These are phyloP conservation scores for Globisporangium echinulatum DNA, from an alignment of 352 stramenopile genomes.

Conservation along the genomic window DNA sequence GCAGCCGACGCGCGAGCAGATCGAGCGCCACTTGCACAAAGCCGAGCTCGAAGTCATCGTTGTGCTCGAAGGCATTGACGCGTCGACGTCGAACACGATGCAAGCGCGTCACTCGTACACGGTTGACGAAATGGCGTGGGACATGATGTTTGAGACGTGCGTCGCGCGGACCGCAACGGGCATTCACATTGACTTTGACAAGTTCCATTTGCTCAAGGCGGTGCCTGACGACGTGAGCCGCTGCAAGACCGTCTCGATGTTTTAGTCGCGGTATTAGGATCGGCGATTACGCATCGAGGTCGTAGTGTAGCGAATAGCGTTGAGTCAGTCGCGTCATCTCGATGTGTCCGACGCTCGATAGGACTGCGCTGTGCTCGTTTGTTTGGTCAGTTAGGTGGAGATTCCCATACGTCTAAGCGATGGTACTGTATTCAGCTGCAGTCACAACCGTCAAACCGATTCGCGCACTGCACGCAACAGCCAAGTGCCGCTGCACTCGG, in stretches of 20 bases:
- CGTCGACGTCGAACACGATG: constrained; percentile 85
- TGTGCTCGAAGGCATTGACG: constrained; percentile 80
- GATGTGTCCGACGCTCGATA: too few species aligned
- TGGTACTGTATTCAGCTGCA: too few species aligned
- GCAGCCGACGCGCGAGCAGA: constrained; percentile 62
- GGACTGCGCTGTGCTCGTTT: too few species aligned
- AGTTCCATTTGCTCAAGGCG: constrained; percentile 69
- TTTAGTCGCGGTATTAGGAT: constrained; percentile 2
- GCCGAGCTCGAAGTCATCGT: constrained; percentile 76
- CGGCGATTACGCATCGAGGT: too few species aligned
- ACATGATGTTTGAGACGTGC: constrained; percentile 74
- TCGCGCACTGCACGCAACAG: too few species aligned
- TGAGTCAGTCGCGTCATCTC: too few species aligned
- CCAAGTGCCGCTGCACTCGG: too few species aligned
- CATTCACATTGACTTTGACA: constrained; percentile 76
- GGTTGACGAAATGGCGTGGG: constrained; percentile 73
- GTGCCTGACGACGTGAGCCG: constrained; percentile 44
- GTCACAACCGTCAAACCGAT: too few species aligned
- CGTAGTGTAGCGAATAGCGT: too few species aligned
- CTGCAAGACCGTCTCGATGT: constrained; percentile 16
- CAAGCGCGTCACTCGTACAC: constrained; percentile 81
- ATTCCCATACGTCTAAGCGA: too few species aligned
- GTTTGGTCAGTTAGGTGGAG: too few species aligned
- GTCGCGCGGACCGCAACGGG: constrained; percentile 47
- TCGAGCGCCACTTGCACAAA: constrained; percentile 56